Base-by-base conservation (phyloP, 192 early-diverging fungal species). In the Polychytrium aggregatum region DNA sequence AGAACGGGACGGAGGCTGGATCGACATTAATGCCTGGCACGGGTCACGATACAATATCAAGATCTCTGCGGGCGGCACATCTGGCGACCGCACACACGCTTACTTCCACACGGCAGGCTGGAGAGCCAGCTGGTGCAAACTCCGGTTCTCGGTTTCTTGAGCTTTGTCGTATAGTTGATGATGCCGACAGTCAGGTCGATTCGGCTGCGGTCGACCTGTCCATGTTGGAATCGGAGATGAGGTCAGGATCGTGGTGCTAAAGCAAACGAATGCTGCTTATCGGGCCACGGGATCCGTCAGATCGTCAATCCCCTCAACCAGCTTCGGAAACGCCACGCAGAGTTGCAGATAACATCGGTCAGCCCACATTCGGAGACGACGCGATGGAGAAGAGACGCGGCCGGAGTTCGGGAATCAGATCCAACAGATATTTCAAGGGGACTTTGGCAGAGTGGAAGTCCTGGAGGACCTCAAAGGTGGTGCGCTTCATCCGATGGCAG, bases 301-400 rank as follows among this genome's bases (percentile, higher is more conserved):
- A n/a, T n/a, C n/a, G n/a, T n/a, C n/a, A n/a, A n/a, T n/a, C n/a
- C n/a, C n/a, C n/a, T n/a, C n/a, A n/a, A n/a, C n/a, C n/a, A n/a
- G n/a, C n/a, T n/a, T n/a, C n/a, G n/a, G n/a, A n/a, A n/a, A n/a
- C n/a, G n/a, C n/a, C n/a, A n/a, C n/a, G n/a, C n/a, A n/a, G n/a
- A n/a, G n/a, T n/a, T n/a, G n/a, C n/a, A n/a, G n/a, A n/a, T n/a
- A n/a, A n/a, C n/a, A n/a, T n/a, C n/a, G n/a, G n/a, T 17, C 21
- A 30, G 34, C 20, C 8, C 45, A 33, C 51, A 25, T 35, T 52
- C 10, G 56, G 72, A 33, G 75, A 73, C 0, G 86, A 88, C 2
- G 90, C 81, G 25, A 98, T 94, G 18, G 88, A 91, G 55, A 90
- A 98, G 22, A 73, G 70, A 20, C 92, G 69, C 24, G 85, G 81